Conservation (phyloP, 208 protist species). For the Acanthamoeba royreba region DNA sequence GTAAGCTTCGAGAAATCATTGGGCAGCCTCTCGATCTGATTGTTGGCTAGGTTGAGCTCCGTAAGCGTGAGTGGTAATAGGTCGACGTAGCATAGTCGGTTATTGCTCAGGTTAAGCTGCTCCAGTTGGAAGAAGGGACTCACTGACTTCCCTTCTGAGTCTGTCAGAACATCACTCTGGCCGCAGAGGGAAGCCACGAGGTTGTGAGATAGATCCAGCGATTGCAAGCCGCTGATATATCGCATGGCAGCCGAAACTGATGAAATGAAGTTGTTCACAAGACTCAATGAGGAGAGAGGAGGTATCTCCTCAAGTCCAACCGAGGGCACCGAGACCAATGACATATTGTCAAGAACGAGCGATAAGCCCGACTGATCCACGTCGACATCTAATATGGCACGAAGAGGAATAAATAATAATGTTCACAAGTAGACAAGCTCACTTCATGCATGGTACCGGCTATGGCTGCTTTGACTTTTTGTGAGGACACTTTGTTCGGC, state of each 20-base stretch:
- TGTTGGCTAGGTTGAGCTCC: neutral
- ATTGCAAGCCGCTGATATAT: neutral
- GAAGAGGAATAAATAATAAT: neutral
- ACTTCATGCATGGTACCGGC: no score
- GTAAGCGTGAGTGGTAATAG: neutral
- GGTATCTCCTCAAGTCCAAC: neutral
- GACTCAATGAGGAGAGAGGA: neutral
- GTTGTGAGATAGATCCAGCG: neutral
- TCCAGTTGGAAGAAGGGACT: neutral
- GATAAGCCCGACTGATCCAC: neutral
- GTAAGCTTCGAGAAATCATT: neutral
- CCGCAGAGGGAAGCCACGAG: neutral
- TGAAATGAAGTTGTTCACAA: neutral
- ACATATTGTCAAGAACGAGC: neutral
- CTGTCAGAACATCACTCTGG: neutral
- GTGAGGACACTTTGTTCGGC: neutral
- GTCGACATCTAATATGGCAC: no score
- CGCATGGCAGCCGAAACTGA: neutral
- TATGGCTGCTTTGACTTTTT: neutral
- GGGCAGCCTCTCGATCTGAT: neutral
- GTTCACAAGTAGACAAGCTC: neutral
- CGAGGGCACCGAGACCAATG: neutral
- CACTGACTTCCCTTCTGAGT: neutral
- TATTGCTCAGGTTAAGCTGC: neutral
- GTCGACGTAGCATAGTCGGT: neutral